Evolutionary conservation across 1,139 yeast species (phyloP), one percentile per base, ranked within the genome.

Genomic region (Zygosaccharomyces sapae): DNA sequence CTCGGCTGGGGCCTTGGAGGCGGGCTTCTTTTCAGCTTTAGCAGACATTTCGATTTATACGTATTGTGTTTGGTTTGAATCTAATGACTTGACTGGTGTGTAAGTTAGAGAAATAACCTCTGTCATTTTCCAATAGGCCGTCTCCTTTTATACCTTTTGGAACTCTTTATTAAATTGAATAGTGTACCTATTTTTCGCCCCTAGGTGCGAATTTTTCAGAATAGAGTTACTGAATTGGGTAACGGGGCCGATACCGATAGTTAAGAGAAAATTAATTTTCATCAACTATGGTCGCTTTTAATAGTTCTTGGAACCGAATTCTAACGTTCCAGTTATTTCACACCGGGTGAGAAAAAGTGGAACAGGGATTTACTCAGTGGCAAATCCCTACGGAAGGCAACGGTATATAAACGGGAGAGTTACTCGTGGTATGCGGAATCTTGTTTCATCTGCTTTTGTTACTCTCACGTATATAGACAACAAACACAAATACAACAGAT

Each of bases 1-100:
- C 75, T 86, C 95, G 76, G 95, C 96, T 72, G 95, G 96, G 66
- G 96, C 96, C 80, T 90, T 90, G 66, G 96, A 89, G 72, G 97
- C 97, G 70, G 96, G 96, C 81, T 88, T 87, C 86, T 89, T 88
- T 77, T 89, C 96, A 74, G 95, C 90, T 76, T 87, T 88, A 72
- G 96, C 94, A 69, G 96, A 95, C 97, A 90, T 90, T 78, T n/a
- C n/a, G n/a, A n/a, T n/a, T n/a, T n/a, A 60, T 73, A 40, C 43
- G 27, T 48, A 45, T 36, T 43, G 27, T 45, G 16, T 44, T 8
- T 31, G 44, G 22, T 42, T 24, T 51, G 48, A 48, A 27, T 50
- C 34, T 34, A 16, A 27, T 33, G 5, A n/a, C 7, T 33, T 13
- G n/a, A n/a, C n/a, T n/a, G n/a, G n/a, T n/a, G n/a, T n/a, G n/a